phyloP scores from a whole-genome alignment of 2,329 filamentous ascomycete species.

The Botrytis galanthina region DNA sequence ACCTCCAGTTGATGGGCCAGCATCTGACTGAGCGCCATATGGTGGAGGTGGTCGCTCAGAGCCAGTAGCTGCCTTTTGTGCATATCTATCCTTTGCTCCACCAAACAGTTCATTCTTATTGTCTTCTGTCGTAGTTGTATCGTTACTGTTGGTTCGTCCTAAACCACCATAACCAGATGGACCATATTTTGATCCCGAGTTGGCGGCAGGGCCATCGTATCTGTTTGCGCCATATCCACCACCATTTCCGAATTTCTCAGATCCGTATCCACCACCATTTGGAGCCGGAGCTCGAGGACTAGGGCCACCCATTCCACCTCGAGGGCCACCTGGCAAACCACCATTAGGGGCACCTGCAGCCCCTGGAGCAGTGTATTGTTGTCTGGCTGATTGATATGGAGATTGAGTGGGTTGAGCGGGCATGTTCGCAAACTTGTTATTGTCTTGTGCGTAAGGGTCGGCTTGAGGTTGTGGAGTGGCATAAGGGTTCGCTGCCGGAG shows the following conservation, averaged over 20 bases:
- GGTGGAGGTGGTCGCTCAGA: constrained; percentile 32
- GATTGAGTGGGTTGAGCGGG: constrained; percentile 39
- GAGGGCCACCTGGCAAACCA: constrained; percentile 32
- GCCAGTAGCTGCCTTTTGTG: constrained; percentile 31
- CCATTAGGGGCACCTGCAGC: constrained; percentile 27
- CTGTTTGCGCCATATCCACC: constrained; percentile 53
- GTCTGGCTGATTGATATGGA: constrained; percentile 32
- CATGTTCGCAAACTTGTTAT: constrained; percentile 54
- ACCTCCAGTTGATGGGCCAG: constrained; percentile 22
- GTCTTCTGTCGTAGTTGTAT: constrained; percentile 45
- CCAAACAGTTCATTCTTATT: constrained; percentile 63
- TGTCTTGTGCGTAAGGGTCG: constrained; percentile 59
- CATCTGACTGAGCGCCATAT: constrained; percentile 32
- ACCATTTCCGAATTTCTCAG: constrained; percentile 51
- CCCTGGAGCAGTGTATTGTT: constrained; percentile 33
- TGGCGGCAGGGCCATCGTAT: constrained; percentile 46
- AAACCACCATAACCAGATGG: constrained; percentile 62
- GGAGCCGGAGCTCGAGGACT: constrained; percentile 28
- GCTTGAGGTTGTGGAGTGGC: constrained; percentile 37
- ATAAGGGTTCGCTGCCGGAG: constrained; percentile 39
- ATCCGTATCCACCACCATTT: constrained; percentile 49
- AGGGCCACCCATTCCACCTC: constrained; percentile 24
- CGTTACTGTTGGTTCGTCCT: constrained; percentile 46
- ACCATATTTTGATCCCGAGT: constrained; percentile 43
- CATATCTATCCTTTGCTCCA: constrained; percentile 39